A percentile compares a stretch with the other conserved stretches of the same genome.
Evolutionary conservation across 225 moss, liverwort and hornwort genomes (phyloP).

Genomic region (Physcomitrium patens): DNA sequence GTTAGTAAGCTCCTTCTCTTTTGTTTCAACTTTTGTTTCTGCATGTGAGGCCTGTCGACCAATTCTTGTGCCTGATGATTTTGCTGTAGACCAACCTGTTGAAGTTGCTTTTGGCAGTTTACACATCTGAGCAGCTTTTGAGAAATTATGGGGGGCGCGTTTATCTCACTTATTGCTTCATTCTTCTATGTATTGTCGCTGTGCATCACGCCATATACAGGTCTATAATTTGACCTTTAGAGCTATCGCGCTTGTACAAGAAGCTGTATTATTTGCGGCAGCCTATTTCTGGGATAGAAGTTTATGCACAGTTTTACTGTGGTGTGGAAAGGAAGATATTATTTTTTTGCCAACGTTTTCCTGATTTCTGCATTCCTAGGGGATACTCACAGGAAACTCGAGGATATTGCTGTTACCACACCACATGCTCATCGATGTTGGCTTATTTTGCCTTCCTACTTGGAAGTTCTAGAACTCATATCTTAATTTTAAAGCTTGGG

Average conservation of each 20-base stretch:
- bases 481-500: conserved; percentile 15
- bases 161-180: conserved; percentile 84
- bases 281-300: neutral
- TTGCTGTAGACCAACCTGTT: conserved; percentile 27
- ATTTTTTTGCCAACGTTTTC: neutral
- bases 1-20: conserved; percentile 65
- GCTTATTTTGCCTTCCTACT: conserved; percentile 6
- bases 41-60: conserved; percentile 12
- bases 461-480: neutral
- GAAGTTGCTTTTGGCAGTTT: conserved; percentile 63
- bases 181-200: conserved; percentile 79
- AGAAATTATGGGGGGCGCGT: conserved; percentile 76
- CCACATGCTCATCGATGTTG: neutral
- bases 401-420: conserved; percentile 8
- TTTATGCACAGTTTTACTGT: neutral
- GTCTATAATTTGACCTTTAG: conserved; percentile 37
- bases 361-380: neutral
- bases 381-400: neutral
- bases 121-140: conserved; percentile 84
- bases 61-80: conserved; percentile 16
- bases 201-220: conserved; percentile 83
- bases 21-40: conserved; percentile 13
- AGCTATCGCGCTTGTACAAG: neutral
- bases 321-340: neutral
- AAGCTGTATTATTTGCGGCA: neutral